A percentile compares a stretch with the other conserved stretches of the same genome.
phyloP scores from a whole-genome alignment of 768 basidiomycete species.

The Lentinula boryana region DNA sequence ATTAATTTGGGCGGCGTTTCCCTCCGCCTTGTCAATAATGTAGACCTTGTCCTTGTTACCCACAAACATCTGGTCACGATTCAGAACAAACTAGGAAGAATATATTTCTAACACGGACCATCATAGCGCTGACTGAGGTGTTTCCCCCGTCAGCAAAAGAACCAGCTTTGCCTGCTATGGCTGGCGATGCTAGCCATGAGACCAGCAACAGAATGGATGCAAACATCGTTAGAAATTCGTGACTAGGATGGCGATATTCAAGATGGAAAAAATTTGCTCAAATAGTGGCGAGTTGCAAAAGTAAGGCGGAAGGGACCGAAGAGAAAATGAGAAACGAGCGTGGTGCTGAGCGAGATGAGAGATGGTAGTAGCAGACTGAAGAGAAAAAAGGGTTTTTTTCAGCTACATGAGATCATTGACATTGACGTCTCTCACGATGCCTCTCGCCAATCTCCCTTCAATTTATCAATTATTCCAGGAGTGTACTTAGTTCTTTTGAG shows the following conservation, averaged over 20 bases:
- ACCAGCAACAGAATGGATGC: constrained; percentile 32
- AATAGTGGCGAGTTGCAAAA: not conserved
- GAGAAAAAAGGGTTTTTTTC: not conserved
- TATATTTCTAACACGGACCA: constrained; percentile 29
- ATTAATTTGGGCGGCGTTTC: constrained; percentile 58
- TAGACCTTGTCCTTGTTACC: constrained; percentile 79
- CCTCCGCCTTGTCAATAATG: constrained; percentile 88
- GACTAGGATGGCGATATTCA: not conserved
- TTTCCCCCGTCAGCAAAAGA: constrained; percentile 40
- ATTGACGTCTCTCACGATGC: not conserved
- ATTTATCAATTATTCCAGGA: too few species aligned
- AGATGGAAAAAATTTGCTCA: not conserved
- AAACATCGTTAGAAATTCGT: constrained; percentile 17
- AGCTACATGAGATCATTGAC: not conserved
- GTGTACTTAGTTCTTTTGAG: too few species aligned
- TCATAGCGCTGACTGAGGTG: constrained; percentile 45
- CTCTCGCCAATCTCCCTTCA: too few species aligned
- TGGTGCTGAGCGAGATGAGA: not conserved
- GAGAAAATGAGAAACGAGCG: not conserved
- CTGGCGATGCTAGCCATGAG: constrained; percentile 36
- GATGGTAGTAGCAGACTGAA: not conserved
- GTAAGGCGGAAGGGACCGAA: not conserved
- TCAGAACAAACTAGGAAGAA: not conserved
- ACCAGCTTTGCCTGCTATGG: constrained; percentile 31
- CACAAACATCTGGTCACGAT: constrained; percentile 60